Base-by-base conservation (phyloP, 2,329 filamentous ascomycete species). In the Aaosphaeria pasadenensis region DNA sequence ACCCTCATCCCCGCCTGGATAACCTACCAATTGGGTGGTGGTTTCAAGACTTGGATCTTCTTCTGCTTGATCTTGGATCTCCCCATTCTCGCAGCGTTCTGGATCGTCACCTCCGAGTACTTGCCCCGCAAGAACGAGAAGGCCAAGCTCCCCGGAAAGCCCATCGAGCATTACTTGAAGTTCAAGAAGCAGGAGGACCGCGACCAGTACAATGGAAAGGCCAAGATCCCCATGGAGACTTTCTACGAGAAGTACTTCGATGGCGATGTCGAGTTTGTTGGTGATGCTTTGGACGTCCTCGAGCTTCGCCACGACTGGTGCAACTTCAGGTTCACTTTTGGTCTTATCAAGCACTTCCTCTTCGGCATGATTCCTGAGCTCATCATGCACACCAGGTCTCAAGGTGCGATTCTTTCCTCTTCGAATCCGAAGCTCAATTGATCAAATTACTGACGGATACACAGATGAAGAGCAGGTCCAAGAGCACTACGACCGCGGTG, bases 221-320 rank as follows among this genome's bases (percentile, higher is more conserved):
- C 82, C 75, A 91, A 88, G 77, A 90, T 94, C 52, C 86, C 90
- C 46, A 87, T 95, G 79, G 87, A 95, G 77, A 95, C 90, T 28
- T 97, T 97, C 79, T 86, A 95, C 70, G 91, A 96, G 75, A 95
- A 92, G 87, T 97, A 96, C 80, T 95, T 97, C 74, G 87, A 94
- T 67, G 90, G 89, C 50, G 85, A 95, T 49, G 91, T 96, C 55
- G 90, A 96, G 61, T 92, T 96, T 81, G 97, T 96, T 72, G 91
- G 91, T 49, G 94, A 97, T 73, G 83, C 81, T 63, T 81, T 97
- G 54, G 92, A 97, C 67, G 79, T 89, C 42, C 76, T 97, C 73
- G 94, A 97, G 75, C 94, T 94, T 77, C 82, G 94, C 66, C 92
- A 97, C 70, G 94, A 99, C 73, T 97, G 94, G 94, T 89, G 90